phyloP scores from a whole-genome alignment of 2,329 filamentous ascomycete species.

The Aspergillus sp. region DNA sequence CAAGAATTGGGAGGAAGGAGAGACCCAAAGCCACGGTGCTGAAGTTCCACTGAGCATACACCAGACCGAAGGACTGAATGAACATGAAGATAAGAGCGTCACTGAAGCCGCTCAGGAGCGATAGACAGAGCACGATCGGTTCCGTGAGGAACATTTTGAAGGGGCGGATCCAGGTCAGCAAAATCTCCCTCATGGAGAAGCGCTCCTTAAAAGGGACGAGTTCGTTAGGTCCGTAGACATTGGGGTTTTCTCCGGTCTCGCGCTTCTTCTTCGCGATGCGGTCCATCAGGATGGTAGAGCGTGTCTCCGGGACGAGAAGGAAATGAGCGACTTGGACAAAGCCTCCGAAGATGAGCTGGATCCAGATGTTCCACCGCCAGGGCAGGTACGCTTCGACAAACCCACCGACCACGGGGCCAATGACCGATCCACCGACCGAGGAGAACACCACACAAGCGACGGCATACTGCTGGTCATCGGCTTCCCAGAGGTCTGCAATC shows the following conservation, averaged over 20 bases:
- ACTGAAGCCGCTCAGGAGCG: slow-evolving; percentile 62
- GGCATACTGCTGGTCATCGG: slow-evolving; percentile 70
- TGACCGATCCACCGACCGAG: slow-evolving; percentile 72
- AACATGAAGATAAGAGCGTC: slow-evolving; percentile 68
- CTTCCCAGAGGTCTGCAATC: slow-evolving; percentile 72
- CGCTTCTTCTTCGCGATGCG: slow-evolving; percentile 73
- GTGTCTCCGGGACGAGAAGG: slow-evolving; percentile 72
- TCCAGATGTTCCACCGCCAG: slow-evolving; percentile 82
- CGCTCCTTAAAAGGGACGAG: slow-evolving; percentile 59
- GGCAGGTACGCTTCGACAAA: slow-evolving; percentile 66
- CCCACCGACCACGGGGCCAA: slow-evolving; percentile 76
- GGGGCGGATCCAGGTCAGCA: slow-evolving; percentile 58
- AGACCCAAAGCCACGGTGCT: slow-evolving; percentile 48
- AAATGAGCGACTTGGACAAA: slow-evolving; percentile 67
- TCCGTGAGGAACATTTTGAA: slow-evolving; percentile 66
- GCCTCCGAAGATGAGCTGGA: slow-evolving; percentile 75
- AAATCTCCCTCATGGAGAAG: slow-evolving; percentile 58
- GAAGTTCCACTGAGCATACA: slow-evolving; percentile 62
- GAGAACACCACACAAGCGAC: slow-evolving; percentile 77
- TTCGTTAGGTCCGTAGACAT: slow-evolving; percentile 72
- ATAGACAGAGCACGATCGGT: slow-evolving; percentile 62
- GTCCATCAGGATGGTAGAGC: slow-evolving; percentile 75
- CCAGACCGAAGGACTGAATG: slow-evolving; percentile 60
- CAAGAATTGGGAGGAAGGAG: slow-evolving; percentile 55
- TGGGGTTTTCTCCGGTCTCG: slow-evolving; percentile 55